phyloP scores from a whole-genome alignment of 179 eudicot genomes.

The Kewa caespitosa region DNA sequence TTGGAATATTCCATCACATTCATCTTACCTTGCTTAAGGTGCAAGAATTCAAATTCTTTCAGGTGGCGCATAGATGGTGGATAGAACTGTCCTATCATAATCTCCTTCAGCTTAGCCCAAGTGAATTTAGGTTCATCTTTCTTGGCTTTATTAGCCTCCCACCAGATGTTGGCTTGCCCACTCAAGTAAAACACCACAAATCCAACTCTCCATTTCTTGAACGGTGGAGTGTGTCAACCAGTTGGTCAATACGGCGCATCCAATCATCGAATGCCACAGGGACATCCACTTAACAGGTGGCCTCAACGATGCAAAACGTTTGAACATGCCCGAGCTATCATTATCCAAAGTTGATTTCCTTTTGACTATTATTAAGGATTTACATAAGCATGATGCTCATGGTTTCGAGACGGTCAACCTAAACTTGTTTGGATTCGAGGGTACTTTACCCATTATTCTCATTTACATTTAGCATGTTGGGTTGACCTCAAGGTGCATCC shows the following conservation, averaged over 20 bases:
- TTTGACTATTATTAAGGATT: no score
- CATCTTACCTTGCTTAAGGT: background rate
- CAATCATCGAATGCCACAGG: slow-evolving; percentile 11
- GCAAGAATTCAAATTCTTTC: background rate
- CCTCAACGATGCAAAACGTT: background rate
- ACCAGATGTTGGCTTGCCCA: background rate
- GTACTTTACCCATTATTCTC: no score
- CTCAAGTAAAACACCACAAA: background rate
- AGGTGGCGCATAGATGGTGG: background rate
- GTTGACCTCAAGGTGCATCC: no score
- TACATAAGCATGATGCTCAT: no score
- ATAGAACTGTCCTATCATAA: background rate
- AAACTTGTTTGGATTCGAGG: no score
- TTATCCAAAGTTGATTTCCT: no score
- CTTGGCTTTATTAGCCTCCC: background rate
- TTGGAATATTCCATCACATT: background rate
- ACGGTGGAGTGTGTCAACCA: background rate
- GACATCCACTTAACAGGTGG: background rate
- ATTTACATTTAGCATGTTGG: no score
- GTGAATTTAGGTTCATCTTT: background rate
- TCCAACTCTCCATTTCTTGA: background rate
- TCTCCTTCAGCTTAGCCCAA: background rate
- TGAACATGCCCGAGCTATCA: no score
- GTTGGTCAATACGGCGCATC: background rate
- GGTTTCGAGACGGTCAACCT: no score